A percentile compares a stretch with the other conserved stretches of the same genome.
Evolutionary conservation across 345 rosid species (phyloP).

Genomic region (Mangifera indica): DNA sequence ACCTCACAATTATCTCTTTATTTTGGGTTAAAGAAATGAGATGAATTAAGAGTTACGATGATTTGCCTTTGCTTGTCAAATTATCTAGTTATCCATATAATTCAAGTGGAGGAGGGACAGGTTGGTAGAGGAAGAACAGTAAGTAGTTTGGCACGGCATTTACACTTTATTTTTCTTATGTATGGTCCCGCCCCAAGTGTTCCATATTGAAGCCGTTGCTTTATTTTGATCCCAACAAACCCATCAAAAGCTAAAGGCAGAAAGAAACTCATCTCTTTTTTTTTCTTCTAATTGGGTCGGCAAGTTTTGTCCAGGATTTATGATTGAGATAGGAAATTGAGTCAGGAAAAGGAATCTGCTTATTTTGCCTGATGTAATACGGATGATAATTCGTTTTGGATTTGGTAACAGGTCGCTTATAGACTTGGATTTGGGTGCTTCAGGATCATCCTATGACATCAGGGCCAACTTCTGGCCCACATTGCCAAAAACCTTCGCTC

Average conservation of each 20-base stretch:
- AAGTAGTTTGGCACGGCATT: conserved; percentile 8
- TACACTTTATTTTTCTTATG: neutral
- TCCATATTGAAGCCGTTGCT: neutral
- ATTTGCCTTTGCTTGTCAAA: too few relatives aligned
- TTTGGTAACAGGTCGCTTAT: too few relatives aligned
- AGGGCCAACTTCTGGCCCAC: too few relatives aligned
- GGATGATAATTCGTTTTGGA: too few relatives aligned
- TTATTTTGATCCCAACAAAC: neutral
- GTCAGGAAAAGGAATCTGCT: too few relatives aligned
- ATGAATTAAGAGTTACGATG: neutral
- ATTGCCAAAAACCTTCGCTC: too few relatives aligned
- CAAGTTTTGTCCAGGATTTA: neutral
- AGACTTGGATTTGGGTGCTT: too few relatives aligned
- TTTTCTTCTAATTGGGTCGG: neutral
- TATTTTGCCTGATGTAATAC: too few relatives aligned
- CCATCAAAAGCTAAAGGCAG: neutral
- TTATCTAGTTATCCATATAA: too few relatives aligned
- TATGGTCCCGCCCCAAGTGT: conserved; percentile 13
- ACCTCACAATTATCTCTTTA: neutral
- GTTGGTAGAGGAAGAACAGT: neutral
- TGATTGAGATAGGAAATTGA: neutral
- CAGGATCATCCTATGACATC: too few relatives aligned
- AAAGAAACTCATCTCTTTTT: neutral
- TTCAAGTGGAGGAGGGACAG: neutral
- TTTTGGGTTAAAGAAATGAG: neutral